Base-by-base conservation (phyloP, 2,329 filamentous ascomycete genomes). In the Sclerotinia borealis region DNA sequence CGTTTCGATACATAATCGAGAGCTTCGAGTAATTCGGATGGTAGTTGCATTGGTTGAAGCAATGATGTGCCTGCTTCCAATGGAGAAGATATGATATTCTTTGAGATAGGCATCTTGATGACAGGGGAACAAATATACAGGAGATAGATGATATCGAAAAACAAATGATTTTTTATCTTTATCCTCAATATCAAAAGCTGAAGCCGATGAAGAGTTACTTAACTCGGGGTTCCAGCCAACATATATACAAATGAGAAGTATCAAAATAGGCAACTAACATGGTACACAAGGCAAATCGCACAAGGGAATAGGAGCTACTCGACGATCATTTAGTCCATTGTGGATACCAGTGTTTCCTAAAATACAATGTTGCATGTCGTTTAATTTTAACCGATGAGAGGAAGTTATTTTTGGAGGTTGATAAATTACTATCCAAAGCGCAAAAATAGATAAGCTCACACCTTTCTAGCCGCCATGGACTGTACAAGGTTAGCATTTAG, bases 41-140 rank as follows among this genome's bases (percentile, higher is more conserved):
- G 84, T n/a, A 88, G 78, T 64, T 81, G 80, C 67, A 85, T 79
- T 39, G 78, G 77, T 68, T 86, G 82, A 64, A 86, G 80, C 61
- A 87, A 77, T 25, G 85, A 87, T 48, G 77, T 76, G 22, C 85
- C 85, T 34, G 85, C 85, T 77, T 87, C 85, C 63, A 88, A 79
- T 17, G 85, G 85, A 56, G 83, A 81, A 1, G 85, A 87, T 69
- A 88, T 88, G 63, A 76, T 78, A 62, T 79, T 76, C 75, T 85
- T 87, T 71, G 68, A 64, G 65, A 73, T 70, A 49, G 69, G 54
- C 72, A 73, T 73, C 8, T 64, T 63, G 66, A 63, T 29, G 36
- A 51, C 22, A n/a, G n/a, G 15, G 15, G 15, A 58, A 19, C n/a
- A 25, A 43, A 11, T 58, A 9, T 11, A 19, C 25, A 59, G 13